Base-by-base conservation (phyloP, 2,329 filamentous ascomycete species). In the Trichoderma oligosporum region DNA sequence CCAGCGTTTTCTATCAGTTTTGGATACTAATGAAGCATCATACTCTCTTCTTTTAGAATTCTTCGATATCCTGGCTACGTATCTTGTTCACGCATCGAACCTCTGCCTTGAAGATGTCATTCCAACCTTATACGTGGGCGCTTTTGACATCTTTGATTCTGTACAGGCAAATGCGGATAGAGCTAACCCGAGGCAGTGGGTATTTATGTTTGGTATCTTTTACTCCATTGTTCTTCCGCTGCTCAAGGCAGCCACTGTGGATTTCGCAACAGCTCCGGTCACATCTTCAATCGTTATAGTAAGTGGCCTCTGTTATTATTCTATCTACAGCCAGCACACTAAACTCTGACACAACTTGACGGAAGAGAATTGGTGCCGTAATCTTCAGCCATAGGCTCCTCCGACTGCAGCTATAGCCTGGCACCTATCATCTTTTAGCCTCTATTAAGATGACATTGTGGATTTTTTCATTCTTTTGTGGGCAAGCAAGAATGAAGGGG, bases 381-480 rank as follows among this genome's bases (percentile, higher is more conserved):
- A 46, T 46, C 41, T 55, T 55, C 8, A 22, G 51, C 11, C n/a
- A 55, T 55, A 41, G 51, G 51, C n/a, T 44, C 38, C 14, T 11
- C 39, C 0, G 51, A 55, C 36, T 45, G 29, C 0, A 8, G 45
- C 20, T 55, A 38, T 12, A 45, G 29, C 4, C 29, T 55, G 5
- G 51, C 0, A 2, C 51, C 39, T 1, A 44, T 55, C 1, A 41
- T 46, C 6, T 55, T 55, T n/a, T 55, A 35, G 48, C 48, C 6
- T 22, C 24, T 16, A 35, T 24, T 4, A 35, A 52, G 2, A 27
- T 35, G 51, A 54, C 51, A 5, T n/a, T 54, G 51, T 27, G 51
- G 51, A 1, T 54, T 54, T 29, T n/a, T 54, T 54, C 25, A 54
- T 54, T 7, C 41, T 54, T n/a, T 54, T 29, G 51, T 54, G 1